phyloP scores from a whole-genome alignment of 2,329 filamentous ascomycete species.

The Aspergillus brasiliensis region DNA sequence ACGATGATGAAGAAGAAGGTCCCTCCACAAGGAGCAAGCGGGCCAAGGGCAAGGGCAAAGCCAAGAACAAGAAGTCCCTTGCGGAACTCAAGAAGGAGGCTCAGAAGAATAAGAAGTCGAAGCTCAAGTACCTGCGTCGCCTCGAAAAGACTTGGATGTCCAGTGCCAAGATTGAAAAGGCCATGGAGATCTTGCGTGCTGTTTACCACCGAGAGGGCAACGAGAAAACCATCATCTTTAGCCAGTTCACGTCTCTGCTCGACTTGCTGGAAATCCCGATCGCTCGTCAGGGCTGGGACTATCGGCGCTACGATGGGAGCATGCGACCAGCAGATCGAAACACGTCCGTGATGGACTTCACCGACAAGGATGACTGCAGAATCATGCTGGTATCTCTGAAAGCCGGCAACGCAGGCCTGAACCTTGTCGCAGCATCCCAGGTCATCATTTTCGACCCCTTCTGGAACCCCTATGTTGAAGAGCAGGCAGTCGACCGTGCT shows the following conservation, averaged over 20 bases:
- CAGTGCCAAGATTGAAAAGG: conserved; percentile 74
- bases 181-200: conserved; percentile 63
- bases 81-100: conserved; percentile 48
- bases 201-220: conserved; percentile 53
- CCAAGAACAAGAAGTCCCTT: conserved; percentile 49
- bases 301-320: conserved; percentile 73
- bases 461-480: conserved; percentile 92
- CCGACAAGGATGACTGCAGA: conserved; percentile 59
- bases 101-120: conserved; percentile 64
- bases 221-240: conserved; percentile 81
- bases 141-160: conserved; percentile 69
- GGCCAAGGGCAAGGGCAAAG: conserved; percentile 45
- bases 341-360: conserved; percentile 68
- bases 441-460: conserved; percentile 92
- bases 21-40: conserved; percentile 39
- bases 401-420: conserved; percentile 82
- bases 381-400: conserved; percentile 79
- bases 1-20: conserved; percentile 37
- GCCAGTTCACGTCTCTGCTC: conserved; percentile 76
- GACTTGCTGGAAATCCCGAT: conserved; percentile 77
- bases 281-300: conserved; percentile 57
- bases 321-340: conserved; percentile 70
- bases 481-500: conserved; percentile 87
- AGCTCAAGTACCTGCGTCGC: conserved; percentile 68
- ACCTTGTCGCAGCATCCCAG: conserved; percentile 77